Conservation (phyloP, 2,329 filamentous ascomycete genomes). For the Fusarium subglutinans region DNA sequence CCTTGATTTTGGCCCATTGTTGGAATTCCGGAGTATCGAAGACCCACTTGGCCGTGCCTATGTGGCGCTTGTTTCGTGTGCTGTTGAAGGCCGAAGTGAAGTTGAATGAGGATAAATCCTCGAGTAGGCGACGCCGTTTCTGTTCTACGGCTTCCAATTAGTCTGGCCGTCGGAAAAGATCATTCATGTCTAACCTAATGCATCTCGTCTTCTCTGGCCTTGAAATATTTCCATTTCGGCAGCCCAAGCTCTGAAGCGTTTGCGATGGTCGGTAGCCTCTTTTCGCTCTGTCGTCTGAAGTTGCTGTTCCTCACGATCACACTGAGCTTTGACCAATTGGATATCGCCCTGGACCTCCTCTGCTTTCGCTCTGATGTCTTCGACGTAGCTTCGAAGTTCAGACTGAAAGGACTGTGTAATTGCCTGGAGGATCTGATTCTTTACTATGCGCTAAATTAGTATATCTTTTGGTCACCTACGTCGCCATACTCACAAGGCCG, state of each 20-base stretch:
- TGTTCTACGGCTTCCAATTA: not conserved
- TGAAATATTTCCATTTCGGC: not conserved
- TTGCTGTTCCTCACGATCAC: slow-evolving; percentile 1
- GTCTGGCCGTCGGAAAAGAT: rapidly evolving
- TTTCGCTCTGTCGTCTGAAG: slow-evolving; percentile 2
- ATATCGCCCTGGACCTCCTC: slow-evolving; percentile 4
- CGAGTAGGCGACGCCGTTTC: not conserved
- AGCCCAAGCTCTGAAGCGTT: not conserved
- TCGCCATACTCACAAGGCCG: not conserved
- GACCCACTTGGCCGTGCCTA: slow-evolving; percentile 14
- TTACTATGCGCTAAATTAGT: not conserved
- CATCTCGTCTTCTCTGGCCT: not conserved
- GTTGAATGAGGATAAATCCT: slow-evolving; percentile 3
- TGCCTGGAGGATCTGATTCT: not conserved
- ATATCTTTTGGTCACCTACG: rapidly evolving
- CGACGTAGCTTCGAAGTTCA: slow-evolving; percentile 11
- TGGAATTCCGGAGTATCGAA: not conserved
- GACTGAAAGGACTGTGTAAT: slow-evolving; percentile 18
- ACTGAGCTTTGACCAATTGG: not conserved
- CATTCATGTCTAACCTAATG: not conserved
- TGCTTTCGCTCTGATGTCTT: slow-evolving; percentile 15
- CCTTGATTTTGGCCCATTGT: not conserved
- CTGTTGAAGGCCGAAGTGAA: slow-evolving; percentile 3
- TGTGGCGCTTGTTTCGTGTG: slow-evolving; percentile 17
- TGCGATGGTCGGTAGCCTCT: not conserved